A percentile compares a stretch with the other conserved stretches of the same genome.
Conservation (phyloP, 2,329 filamentous ascomycete genomes). For the Fusarium camptoceras region DNA sequence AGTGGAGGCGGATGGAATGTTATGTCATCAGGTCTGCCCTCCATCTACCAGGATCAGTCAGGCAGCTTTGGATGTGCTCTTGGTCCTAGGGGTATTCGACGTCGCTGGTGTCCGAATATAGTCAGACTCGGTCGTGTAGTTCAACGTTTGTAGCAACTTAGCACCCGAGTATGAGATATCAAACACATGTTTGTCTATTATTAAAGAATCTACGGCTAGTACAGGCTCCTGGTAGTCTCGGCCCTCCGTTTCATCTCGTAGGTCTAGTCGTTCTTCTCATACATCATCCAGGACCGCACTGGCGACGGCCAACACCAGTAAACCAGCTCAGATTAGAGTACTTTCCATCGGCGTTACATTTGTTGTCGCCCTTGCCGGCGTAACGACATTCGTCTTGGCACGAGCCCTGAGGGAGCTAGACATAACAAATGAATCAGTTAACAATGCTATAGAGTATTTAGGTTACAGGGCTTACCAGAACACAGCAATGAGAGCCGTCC, state of each 20-base stretch:
- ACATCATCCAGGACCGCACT: not conserved
- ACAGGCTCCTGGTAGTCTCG: not conserved
- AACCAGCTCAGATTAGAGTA: not conserved
- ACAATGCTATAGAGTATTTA: not conserved
- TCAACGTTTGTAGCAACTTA: accelerated
- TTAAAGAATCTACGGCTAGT: accelerated
- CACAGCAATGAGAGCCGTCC: not conserved
- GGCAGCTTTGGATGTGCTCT: accelerated
- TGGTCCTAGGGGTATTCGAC: not conserved
- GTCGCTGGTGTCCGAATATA: not conserved
- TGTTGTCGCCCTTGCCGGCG: not conserved
- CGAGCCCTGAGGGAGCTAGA: not conserved
- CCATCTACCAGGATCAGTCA: not conserved
- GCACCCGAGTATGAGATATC: accelerated
- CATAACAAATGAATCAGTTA: not conserved
- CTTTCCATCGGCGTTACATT: not conserved
- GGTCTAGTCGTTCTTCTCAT: not conserved
- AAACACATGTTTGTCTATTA: not conserved
- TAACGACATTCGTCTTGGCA: not conserved
- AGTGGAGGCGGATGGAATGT: not conserved
- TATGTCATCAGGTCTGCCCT: not conserved
- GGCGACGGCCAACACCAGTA: not conserved
- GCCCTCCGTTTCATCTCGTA: accelerated
- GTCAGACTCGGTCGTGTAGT: accelerated
- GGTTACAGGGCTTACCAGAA: not conserved